These are phyloP conservation scores for Coniochaeta sp. DNA, from an alignment of 2,329 filamentous ascomycete species.

Conservation along the genomic window DNA sequence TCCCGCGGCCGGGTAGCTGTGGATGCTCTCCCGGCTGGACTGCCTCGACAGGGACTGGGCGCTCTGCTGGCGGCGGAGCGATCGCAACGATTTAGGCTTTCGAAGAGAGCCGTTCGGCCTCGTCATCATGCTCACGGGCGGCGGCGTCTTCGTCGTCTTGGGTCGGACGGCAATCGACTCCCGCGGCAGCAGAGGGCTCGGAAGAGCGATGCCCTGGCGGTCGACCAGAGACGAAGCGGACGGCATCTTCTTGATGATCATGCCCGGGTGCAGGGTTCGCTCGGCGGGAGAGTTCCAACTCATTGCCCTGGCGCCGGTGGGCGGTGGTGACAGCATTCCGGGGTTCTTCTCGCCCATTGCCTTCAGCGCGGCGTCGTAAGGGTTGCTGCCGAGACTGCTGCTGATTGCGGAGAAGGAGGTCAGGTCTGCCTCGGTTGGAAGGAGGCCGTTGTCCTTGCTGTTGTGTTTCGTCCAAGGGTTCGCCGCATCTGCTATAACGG, in stretches of 20 bases:
- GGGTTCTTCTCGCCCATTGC: constrained; percentile 10
- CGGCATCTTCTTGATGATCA: constrained; percentile 10
- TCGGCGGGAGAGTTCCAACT: constrained; percentile 23
- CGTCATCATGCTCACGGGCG: constrained; percentile 36
- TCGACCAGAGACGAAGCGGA: constrained; percentile 6
- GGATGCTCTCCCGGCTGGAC: constrained; percentile 22
- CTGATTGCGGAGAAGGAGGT: constrained; percentile 13
- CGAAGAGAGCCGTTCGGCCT: constrained; percentile 25
- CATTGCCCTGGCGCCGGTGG: constrained; percentile 17
- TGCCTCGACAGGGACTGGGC: constrained; percentile 19
- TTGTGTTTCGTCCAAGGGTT: too few relatives aligned
- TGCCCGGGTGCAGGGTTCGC: constrained; percentile 14
- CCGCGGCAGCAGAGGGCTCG: constrained; percentile 20
- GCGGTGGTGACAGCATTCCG: background rate
- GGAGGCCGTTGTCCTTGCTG: too few relatives aligned
- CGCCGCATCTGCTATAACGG: too few relatives aligned
- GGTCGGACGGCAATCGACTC: constrained; percentile 12
- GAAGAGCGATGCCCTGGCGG: constrained; percentile 13
- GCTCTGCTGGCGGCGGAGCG: constrained; percentile 28
- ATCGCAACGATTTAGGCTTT: constrained; percentile 26
- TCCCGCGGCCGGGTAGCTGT: constrained; percentile 12
- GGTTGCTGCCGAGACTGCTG: constrained; percentile 17
- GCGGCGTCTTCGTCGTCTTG: constrained; percentile 26
- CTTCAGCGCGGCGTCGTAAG: constrained; percentile 19
- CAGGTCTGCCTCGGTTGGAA: constrained; percentile 15